Percentiles rank a stretch among this genome's conserved stretches.
phyloP scores from a whole-genome alignment of 176 grass and related monocot genomes.

The Alloteropsis semialata region DNA sequence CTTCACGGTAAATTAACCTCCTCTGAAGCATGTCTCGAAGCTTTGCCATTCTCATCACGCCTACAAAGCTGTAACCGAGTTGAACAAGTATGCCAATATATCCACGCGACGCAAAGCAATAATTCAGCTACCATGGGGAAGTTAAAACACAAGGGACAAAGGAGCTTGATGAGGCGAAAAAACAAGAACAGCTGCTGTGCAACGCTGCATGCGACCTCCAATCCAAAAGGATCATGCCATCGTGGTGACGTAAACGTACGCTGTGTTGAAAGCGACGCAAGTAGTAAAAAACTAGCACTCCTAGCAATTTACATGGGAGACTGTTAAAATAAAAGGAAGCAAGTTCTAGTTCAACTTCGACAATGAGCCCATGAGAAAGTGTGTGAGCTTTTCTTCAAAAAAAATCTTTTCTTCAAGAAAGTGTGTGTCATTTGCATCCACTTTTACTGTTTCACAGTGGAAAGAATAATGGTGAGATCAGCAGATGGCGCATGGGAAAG shows the following conservation, averaged over 20 bases:
- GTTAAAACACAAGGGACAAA: background rate
- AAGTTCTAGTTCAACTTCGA: background rate
- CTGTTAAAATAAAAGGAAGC: too few species aligned
- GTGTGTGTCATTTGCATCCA: background rate
- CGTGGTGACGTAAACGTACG: background rate
- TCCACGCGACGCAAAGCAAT: constrained; percentile 22
- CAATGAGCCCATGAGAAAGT: background rate
- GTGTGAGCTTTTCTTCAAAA: too few species aligned
- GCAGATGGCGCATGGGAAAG: constrained; percentile 23
- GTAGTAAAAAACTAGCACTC: too few species aligned
- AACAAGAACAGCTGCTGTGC: background rate
- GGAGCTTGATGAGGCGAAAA: background rate
- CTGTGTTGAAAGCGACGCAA: background rate
- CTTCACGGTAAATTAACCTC: constrained; percentile 40
- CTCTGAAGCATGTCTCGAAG: background rate
- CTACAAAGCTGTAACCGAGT: background rate
- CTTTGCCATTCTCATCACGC: background rate
- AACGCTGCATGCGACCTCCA: background rate
- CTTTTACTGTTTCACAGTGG: background rate
- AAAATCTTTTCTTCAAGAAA: background rate
- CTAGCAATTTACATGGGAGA: too few species aligned
- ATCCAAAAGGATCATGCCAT: background rate
- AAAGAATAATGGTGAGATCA: background rate
- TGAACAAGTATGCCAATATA: background rate
- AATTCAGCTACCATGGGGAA: background rate